These are phyloP conservation scores for Cicer pinnatifidum DNA, from an alignment of 306 rosid genomes.

Conservation along the genomic window DNA sequence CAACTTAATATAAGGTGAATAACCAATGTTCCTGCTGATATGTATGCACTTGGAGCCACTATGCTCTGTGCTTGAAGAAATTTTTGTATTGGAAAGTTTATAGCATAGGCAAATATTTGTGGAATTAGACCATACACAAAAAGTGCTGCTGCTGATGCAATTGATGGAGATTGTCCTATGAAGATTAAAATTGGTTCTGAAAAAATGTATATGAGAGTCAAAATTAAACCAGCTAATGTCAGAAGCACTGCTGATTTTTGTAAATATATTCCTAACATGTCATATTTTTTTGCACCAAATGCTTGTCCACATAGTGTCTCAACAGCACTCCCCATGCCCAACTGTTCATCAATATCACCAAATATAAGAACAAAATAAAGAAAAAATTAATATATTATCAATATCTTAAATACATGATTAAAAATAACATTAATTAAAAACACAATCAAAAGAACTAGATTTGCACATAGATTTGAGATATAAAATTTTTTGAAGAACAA, in stretches of 20 bases:
- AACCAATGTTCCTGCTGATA: slow-evolving; percentile 58
- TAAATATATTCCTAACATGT: slow-evolving; percentile 75
- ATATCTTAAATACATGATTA: too few species aligned
- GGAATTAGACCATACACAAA: slow-evolving; percentile 81
- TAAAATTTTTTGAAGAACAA: too few species aligned
- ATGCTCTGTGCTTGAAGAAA: slow-evolving; percentile 85
- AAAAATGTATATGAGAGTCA: slow-evolving; percentile 53
- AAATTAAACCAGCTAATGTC: slow-evolving; percentile 41
- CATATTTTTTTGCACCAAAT: slow-evolving; percentile 64
- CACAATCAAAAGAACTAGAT: too few species aligned
- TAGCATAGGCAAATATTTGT: slow-evolving; percentile 75
- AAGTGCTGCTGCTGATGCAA: slow-evolving; percentile 62
- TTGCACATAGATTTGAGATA: too few species aligned
- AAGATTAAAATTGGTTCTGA: slow-evolving; percentile 58
- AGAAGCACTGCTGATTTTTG: slow-evolving; percentile 75
- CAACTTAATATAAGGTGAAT: slow-evolving; percentile 62
- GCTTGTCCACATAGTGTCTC: slow-evolving; percentile 92
- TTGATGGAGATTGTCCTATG: slow-evolving; percentile 61
- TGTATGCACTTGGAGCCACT: slow-evolving; percentile 80
- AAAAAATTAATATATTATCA: too few species aligned
- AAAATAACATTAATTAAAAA: too few species aligned
- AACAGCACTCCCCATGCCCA: slow-evolving; percentile 93
- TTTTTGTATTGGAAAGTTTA: slow-evolving; percentile 81
- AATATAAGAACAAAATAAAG: background rate
- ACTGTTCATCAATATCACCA: slow-evolving; percentile 48